Evolutionary conservation across 176 grass and related monocot species (phyloP), one percentile per base, ranked within the genome.

Genomic region (sorghum (Sorghum bicolor)): DNA sequence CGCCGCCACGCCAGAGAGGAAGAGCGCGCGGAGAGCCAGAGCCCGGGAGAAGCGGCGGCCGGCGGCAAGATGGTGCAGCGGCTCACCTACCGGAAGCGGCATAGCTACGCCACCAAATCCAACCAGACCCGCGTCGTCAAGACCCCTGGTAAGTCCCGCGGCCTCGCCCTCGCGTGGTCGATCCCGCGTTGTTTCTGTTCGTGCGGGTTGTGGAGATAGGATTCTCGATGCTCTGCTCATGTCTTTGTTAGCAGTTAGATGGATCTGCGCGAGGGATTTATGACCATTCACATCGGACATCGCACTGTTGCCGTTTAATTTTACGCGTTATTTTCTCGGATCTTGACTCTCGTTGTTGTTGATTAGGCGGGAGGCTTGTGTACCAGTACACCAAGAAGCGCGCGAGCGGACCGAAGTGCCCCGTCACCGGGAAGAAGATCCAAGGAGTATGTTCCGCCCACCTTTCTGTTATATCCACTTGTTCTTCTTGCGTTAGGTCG

Each of bases 321-420:
- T 57, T 13, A 33, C 2, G n/a, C 28, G 30, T 12, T 8, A 14
- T 47, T 45, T 75, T 10, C 1, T 14, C 0, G 28, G 33, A 78
- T 82, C 32, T 77, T 24, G 25, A 44, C 28, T 83, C 0, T 8
- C 39, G 43, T 17, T 63, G 41, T 41, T 72, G n/a, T 10, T 82
- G 28, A 74, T 45, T 81, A 96, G 94, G 94, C 75, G 91, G 94
- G 45, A 96, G 31, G 88, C 91, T 93, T 78, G 94, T 96, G 8
- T 96, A 96, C 70, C 94, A 96, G 84, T 96, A 96, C 81, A 89
- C 94, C 15, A 90, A 93, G 41, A 96, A 96, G 88, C 87, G 94
- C 25, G 94, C 91, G 57, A 96, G 94, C 50, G 91, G 94, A 5
- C 91, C 94, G 31, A 96, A 93, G 85, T 96, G 94, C 86, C 91